Conservation (phyloP, 2,329 filamentous ascomycete genomes). For the Arthrobotrys megalospora region DNA sequence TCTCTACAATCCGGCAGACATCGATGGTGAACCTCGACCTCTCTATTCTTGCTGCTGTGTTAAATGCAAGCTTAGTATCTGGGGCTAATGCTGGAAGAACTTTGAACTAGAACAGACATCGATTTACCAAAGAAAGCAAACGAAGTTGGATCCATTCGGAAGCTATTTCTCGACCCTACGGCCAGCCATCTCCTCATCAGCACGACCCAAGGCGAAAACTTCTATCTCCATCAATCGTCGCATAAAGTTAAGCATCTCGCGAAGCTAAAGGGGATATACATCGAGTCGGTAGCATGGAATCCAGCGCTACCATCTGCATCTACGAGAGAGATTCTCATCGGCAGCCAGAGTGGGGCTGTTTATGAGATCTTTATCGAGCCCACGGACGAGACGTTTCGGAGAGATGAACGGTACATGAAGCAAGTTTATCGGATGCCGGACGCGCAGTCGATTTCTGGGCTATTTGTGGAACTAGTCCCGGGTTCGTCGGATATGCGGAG, state of each 20-base stretch:
- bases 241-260: conserved; percentile 86
- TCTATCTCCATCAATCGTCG: conserved; percentile 96
- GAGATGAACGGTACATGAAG: conserved; percentile 93
- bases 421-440: conserved; percentile 85
- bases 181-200: conserved; percentile 94
- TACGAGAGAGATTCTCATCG: conserved; percentile 92
- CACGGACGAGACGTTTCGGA: conserved; percentile 92
- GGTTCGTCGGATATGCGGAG: conserved; percentile 80
- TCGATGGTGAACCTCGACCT: conserved; percentile 78
- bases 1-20: conserved; percentile 91
- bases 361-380: conserved; percentile 97
- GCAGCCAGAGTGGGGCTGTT: conserved; percentile 91
- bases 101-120: conserved; percentile 77
- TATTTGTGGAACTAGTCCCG: conserved; percentile 83
- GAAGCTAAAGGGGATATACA: conserved; percentile 85
- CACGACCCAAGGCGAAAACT: conserved; percentile 93
- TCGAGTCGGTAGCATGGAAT: conserved; percentile 95
- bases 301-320: conserved; percentile 92
- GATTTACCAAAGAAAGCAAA: conserved; percentile 94
- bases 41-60: conserved; percentile 15
- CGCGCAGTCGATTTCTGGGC: conserved; percentile 81
- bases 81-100: conserved; percentile 46
- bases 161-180: conserved; percentile 97
- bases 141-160: conserved; percentile 91
- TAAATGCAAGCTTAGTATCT: not conserved